Evolutionary conservation across 2,329 filamentous ascomycete species (phyloP).

Genomic region (Fusarium staphyleae): DNA sequence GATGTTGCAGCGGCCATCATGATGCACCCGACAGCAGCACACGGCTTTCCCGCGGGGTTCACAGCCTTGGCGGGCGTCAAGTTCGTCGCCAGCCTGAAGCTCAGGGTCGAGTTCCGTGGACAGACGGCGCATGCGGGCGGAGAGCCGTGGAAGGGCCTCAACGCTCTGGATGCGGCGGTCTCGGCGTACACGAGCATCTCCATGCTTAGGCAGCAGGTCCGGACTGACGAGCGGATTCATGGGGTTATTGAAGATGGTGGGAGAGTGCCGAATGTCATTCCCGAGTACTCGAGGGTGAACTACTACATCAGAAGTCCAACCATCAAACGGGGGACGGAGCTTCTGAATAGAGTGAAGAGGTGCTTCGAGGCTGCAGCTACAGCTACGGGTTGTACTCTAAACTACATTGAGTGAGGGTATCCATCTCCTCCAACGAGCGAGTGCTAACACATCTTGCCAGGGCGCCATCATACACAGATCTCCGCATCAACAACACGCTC

Average conservation of each 20-base stretch:
- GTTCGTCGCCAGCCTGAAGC: conserved; percentile 18
- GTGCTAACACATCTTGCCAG: conserved; percentile 23
- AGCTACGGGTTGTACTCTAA: conserved; percentile 47
- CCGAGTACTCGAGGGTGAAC: conserved; percentile 49
- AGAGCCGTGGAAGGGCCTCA: conserved; percentile 31
- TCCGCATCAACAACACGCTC: conserved; percentile 54
- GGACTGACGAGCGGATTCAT: conserved; percentile 32
- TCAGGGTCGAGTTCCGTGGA: conserved; percentile 16
- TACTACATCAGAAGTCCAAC: conserved; percentile 45
- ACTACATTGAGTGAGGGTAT: conserved; percentile 45
- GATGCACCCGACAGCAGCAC: conserved; percentile 27
- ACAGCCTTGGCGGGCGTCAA: conserved; percentile 8
- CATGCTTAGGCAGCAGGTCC: conserved; percentile 35
- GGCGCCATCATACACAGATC: conserved; percentile 52
- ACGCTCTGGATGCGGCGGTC: conserved; percentile 33
- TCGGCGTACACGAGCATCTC: conserved; percentile 26
- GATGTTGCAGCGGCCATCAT: conserved; percentile 42
- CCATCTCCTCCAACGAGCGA: not conserved
- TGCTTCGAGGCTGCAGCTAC: conserved; percentile 48
- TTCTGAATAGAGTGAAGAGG: conserved; percentile 44
- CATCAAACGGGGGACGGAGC: conserved; percentile 37
- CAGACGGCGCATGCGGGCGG: conserved; percentile 26
- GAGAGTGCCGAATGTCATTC: conserved; percentile 50
- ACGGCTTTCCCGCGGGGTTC: conserved; percentile 2
- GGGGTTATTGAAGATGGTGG: conserved; percentile 32